phyloP scores from a whole-genome alignment of 108 stramenopile species.

The Nannochloropsis salina region DNA sequence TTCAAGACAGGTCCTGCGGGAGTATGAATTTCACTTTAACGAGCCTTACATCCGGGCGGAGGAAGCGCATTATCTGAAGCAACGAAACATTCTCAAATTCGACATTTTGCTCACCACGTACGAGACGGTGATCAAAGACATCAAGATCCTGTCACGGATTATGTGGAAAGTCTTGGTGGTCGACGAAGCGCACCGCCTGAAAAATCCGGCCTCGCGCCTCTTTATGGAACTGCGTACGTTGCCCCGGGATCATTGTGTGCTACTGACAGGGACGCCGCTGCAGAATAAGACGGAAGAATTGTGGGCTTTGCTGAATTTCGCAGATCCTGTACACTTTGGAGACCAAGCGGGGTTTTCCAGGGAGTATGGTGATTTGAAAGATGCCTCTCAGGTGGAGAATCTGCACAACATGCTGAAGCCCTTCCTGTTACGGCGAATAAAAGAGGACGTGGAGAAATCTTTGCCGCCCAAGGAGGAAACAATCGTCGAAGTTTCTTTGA shows the following conservation, averaged over 20 bases:
- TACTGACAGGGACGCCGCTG: constrained; percentile 95
- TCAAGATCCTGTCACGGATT: constrained; percentile 67
- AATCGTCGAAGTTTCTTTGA: constrained; percentile 76
- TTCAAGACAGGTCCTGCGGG: constrained; percentile 69
- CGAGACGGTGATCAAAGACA: constrained; percentile 79
- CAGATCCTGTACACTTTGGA: constrained; percentile 40
- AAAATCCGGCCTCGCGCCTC: constrained; percentile 63
- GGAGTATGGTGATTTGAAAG: constrained; percentile 72
- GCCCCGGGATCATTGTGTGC: constrained; percentile 54
- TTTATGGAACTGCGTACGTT: constrained; percentile 28
- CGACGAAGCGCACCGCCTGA: constrained; percentile 89
- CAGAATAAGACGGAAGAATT: constrained; percentile 93
- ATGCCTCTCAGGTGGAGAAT: constrained; percentile 74
- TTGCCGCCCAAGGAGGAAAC: constrained; percentile 95
- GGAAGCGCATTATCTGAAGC: constrained; percentile 29
- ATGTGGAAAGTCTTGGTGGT: constrained; percentile 78
- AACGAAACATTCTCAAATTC: constrained; percentile 59
- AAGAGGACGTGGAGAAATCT: constrained; percentile 93
- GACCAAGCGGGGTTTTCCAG: constrained; percentile 62
- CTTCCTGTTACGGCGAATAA: constrained; percentile 81
- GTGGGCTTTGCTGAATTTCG: constrained; percentile 62
- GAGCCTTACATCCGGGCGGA: constrained; percentile 40
- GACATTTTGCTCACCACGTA: constrained; percentile 91
- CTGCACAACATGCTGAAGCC: constrained; percentile 83
- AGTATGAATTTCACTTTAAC: constrained; percentile 80